Evolutionary conservation across 371 early-diverging fungal genomes (phyloP).

Genomic region (Lichtheimia ramosa): DNA sequence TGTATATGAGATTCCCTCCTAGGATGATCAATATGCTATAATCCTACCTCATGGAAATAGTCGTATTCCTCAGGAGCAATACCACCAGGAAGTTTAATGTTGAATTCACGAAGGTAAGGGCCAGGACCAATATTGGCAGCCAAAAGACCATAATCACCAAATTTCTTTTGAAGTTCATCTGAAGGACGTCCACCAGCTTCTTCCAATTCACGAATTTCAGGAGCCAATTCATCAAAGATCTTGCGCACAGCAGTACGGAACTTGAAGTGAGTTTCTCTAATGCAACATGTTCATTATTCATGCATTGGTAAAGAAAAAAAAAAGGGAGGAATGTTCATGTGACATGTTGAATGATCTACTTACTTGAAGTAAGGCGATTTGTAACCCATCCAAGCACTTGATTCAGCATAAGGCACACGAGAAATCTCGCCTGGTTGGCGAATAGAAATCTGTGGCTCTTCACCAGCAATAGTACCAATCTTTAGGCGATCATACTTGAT

Average conservation of each 20-base stretch:
- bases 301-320: no score
- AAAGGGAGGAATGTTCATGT: no score
- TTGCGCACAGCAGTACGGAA: constrained; percentile 41
- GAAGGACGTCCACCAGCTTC: constrained; percentile 40
- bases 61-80: constrained; percentile 62
- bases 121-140: constrained; percentile 38
- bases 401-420: constrained; percentile 53
- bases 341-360: constrained; percentile 7
- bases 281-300: no score
- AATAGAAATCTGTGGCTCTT: constrained; percentile 26
- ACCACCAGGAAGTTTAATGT: constrained; percentile 46
- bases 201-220: constrained; percentile 43
- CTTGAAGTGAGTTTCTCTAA: constrained; percentile 51
- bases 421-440: constrained; percentile 36
- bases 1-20: background rate
- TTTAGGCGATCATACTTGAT: constrained; percentile 35
- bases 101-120: constrained; percentile 25
- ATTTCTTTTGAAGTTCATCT: constrained; percentile 42
- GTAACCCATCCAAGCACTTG: constrained; percentile 47
- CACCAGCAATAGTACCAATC: constrained; percentile 52
- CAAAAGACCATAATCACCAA: constrained; percentile 39
- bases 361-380: constrained; percentile 57
- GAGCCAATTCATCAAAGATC: constrained; percentile 40
- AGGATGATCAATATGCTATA: no score
- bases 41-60: constrained; percentile 53